phyloP scores from a whole-genome alignment of 257 asterid genomes.

The Solanum pimpinellifolium region DNA sequence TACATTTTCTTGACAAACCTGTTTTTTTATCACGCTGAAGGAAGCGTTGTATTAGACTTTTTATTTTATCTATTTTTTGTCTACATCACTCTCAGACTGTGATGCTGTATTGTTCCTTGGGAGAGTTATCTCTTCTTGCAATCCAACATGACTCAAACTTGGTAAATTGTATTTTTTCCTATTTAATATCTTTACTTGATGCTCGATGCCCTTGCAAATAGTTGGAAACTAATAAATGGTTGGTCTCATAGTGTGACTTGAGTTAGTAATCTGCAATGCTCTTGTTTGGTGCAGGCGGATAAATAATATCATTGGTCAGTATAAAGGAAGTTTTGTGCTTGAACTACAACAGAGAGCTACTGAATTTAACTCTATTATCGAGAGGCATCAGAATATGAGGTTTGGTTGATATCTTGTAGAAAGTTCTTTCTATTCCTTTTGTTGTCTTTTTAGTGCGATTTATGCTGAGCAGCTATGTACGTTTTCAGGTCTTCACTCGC shows the following conservation, averaged over 20 bases:
- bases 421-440: not conserved
- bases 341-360: constrained; percentile 99
- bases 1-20: not conserved
- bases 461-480: not conserved
- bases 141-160: not conserved
- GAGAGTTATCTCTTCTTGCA: not conserved
- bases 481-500: constrained; percentile 65
- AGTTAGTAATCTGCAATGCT: not conserved
- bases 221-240: not conserved
- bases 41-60: not conserved
- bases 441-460: not conserved
- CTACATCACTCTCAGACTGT: not conserved
- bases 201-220: not conserved
- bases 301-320: constrained; percentile 47
- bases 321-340: constrained; percentile 84
- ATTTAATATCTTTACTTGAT: not conserved
- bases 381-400: constrained; percentile 80
- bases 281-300: constrained; percentile 46
- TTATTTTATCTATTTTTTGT: not conserved
- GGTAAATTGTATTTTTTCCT: not conserved
- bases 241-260: not conserved
- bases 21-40: not conserved
- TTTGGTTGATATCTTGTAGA: constrained; percentile 7
- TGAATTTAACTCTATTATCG: constrained; percentile 73
- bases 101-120: not conserved